These are phyloP conservation scores for Pisolithus sp. DNA, from an alignment of 768 basidiomycete genomes.

Conservation along the genomic window DNA sequence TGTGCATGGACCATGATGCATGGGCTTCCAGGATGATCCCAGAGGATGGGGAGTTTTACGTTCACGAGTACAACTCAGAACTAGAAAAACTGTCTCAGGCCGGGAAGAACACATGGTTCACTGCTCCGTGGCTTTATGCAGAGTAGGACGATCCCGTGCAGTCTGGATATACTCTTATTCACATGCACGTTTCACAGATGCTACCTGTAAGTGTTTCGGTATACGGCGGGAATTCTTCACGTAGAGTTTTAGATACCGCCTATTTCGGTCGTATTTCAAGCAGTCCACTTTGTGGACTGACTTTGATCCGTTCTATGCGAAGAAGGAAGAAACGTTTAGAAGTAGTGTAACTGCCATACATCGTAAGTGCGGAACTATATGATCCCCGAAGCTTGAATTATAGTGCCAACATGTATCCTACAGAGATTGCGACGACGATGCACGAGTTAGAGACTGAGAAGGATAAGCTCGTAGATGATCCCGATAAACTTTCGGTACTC, in stretches of 20 bases:
- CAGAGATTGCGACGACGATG: conserved; percentile 73
- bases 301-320: conserved; percentile 77
- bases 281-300: conserved; percentile 61
- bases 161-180: not conserved
- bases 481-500: conserved; percentile 51
- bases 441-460: conserved; percentile 55
- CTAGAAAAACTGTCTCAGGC: conserved; percentile 44
- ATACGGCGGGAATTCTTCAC: conserved; percentile 1
- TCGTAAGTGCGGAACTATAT: conserved; percentile 41
- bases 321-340: conserved; percentile 79
- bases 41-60: conserved; percentile 69
- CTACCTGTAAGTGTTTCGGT: conserved; percentile 62
- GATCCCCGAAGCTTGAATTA: no score
- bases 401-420: not conserved
- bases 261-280: conserved; percentile 67
- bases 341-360: conserved; percentile 72
- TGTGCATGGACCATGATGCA: not conserved
- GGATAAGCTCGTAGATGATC: conserved; percentile 36
- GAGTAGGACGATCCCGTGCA: conserved; percentile 46
- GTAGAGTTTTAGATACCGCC: conserved; percentile 63
- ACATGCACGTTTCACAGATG: conserved; percentile 39
- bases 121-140: conserved; percentile 89
- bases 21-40: conserved; percentile 49
- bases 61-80: conserved; percentile 72
- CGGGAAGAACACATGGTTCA: conserved; percentile 75